phyloP scores from a whole-genome alignment of 2,329 filamentous ascomycete species.

The Dactylellina drechsleri region DNA sequence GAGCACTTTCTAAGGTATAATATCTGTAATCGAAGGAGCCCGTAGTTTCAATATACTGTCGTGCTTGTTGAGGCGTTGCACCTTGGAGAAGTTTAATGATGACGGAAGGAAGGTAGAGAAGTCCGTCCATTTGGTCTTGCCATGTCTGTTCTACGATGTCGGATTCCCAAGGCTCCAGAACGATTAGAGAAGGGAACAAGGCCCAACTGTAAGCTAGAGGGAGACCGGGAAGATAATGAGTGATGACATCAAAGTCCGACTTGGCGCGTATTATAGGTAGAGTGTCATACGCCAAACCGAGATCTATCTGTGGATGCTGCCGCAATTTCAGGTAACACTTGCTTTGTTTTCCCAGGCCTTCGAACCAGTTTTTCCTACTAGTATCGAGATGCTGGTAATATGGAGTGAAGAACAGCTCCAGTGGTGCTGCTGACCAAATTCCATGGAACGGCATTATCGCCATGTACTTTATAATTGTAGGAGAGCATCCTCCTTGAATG shows the following conservation, averaged over 20 bases:
- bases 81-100: conserved; percentile 2
- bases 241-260: background rate
- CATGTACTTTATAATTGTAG: conserved; percentile 31
- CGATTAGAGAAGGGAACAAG: background rate
- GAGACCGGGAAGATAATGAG: background rate
- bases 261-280: background rate
- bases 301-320: background rate
- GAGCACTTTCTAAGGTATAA: conserved; percentile 10
- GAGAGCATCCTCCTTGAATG: background rate
- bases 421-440: conserved; percentile 12
- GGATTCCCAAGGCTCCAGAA: background rate
- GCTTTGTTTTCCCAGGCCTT: background rate
- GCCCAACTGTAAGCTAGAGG: background rate
- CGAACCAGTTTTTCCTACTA: background rate
- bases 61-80: background rate
- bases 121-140: background rate
- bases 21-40: background rate
- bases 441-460: conserved; percentile 24
- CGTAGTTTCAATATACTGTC: background rate
- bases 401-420: conserved; percentile 5
- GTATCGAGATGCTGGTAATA: conserved; percentile 1
- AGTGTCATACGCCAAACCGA: background rate
- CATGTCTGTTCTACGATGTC: background rate
- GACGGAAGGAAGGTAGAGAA: background rate
- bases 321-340: background rate